A percentile compares a stretch with the other conserved stretches of the same genome.
Conservation (phyloP, 2,329 filamentous ascomycete species). For the Scytalidium lignicola region DNA sequence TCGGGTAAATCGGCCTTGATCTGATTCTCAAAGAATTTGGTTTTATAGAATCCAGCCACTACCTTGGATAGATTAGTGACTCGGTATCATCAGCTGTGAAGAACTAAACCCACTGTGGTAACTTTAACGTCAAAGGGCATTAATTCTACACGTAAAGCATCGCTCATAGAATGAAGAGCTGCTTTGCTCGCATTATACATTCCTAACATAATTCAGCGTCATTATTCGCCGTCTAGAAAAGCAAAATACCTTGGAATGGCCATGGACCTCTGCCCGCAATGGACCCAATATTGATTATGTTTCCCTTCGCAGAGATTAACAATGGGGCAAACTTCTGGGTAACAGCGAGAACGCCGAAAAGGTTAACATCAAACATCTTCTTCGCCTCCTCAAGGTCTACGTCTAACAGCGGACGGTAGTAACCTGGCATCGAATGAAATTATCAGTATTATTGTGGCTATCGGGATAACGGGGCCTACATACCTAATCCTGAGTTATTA, state of each 20-base stretch:
- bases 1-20: no score
- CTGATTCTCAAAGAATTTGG: no score
- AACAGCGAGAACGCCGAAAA: slow-evolving; percentile 27
- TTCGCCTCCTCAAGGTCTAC: slow-evolving; percentile 20
- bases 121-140: slow-evolving; percentile 16
- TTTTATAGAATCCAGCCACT: no score
- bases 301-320: slow-evolving; percentile 27
- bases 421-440: no score
- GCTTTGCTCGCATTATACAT: slow-evolving; percentile 21
- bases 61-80: no score
- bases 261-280: slow-evolving; percentile 12
- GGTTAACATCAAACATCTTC: slow-evolving; percentile 27
- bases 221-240: background rate
- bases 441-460: no score
- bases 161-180: slow-evolving; percentile 12
- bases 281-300: slow-evolving; percentile 41
- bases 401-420: slow-evolving; percentile 28
- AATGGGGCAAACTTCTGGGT: slow-evolving; percentile 27
- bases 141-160: slow-evolving; percentile 16
- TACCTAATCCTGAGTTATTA: slow-evolving; percentile 37
- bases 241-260: slow-evolving; percentile 7
- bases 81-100: no score
- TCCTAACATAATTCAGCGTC: background rate
- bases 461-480: no score
- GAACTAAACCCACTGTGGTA: no score